Evolutionary conservation across 441 rosid species (phyloP), one percentile per base, ranked within the genome.

Genomic region (Gossypium trilobum): DNA sequence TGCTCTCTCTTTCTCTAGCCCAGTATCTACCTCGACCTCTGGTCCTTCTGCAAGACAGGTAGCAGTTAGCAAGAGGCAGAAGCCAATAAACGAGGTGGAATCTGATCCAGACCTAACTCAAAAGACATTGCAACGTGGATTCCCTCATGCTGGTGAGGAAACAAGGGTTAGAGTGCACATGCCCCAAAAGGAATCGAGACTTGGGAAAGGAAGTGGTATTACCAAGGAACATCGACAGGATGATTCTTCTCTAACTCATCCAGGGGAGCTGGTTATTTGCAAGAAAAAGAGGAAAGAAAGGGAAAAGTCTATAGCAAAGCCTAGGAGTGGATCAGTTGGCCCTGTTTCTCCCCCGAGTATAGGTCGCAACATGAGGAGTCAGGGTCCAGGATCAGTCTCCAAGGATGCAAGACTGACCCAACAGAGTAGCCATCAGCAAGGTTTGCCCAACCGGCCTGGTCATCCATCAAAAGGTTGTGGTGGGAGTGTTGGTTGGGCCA

Each of bases 231-330:
- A 75, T 73, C 88, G 78, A 59, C 87, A 80, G 9, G 95, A 91
- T 70, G 95, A 87, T 74, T 86, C 97, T 75, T 87, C 93, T 39
- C 87, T 82, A 44, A 76, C 86, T 68, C 91, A 95, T 80, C 98
- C 99, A 16, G 98, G 98, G 33, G 97, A 93, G 77, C 78, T 95
- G 83, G 91, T 95, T 70, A 88, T 90, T 78, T 90, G 98, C 94
- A 95, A 95, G 87, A 95, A 95, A 87, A 95, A 90, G 82, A 95
- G 99, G 85, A 93, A 89, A 82, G 99, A 95, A 80, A 61, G 99
- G 75, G 99, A 95, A 79, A 92, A 95, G 82, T 82, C 87, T 11
- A 72, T 64, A 16, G 86, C 76, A 59, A 92, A 83, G 84, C 74
- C 88, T 16, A 78, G 96, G 85, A 71, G 87, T 27, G 91, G 90